Percentiles rank a stretch among this genome's conserved stretches.
phyloP scores from a whole-genome alignment of 441 rosid species.

The Adansonia gregorii region DNA sequence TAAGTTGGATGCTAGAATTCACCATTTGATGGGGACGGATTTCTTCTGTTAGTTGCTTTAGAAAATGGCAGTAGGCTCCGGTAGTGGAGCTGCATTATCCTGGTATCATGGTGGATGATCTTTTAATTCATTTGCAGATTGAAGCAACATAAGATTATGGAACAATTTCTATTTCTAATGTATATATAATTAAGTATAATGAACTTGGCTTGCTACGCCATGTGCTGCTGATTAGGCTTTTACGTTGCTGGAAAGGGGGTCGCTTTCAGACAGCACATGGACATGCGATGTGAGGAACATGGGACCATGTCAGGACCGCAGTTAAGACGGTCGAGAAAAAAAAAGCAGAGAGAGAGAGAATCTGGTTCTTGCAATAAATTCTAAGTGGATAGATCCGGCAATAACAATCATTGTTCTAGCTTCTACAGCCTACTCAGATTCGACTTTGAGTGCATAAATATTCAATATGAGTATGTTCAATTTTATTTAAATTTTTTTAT shows the following conservation, averaged over 20 bases:
- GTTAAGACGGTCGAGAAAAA: slow-evolving; percentile 26
- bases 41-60: neutral
- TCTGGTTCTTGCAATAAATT: slow-evolving; percentile 49
- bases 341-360: slow-evolving; percentile 22
- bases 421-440: slow-evolving; percentile 19
- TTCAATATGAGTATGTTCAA: no score
- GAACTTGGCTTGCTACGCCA: slow-evolving; percentile 23
- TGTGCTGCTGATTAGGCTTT: slow-evolving; percentile 32
- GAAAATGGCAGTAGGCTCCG: neutral
- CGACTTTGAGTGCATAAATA: no score
- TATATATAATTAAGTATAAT: no score
- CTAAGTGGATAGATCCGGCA: slow-evolving; percentile 39
- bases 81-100: slow-evolving; percentile 21
- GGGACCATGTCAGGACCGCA: slow-evolving; percentile 70
- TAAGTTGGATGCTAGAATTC: neutral
- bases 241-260: slow-evolving; percentile 58
- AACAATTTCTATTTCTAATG: no score
- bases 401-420: slow-evolving; percentile 42
- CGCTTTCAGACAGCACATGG: slow-evolving; percentile 77
- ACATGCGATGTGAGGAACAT: slow-evolving; percentile 58
- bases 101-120: slow-evolving; percentile 19
- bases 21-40: neutral
- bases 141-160: slow-evolving; percentile 17
- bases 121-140: slow-evolving; percentile 25
- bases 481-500: no score